Evolutionary conservation across 2,329 filamentous ascomycete genomes (phyloP).

Genomic region (Esteya vermicola): DNA sequence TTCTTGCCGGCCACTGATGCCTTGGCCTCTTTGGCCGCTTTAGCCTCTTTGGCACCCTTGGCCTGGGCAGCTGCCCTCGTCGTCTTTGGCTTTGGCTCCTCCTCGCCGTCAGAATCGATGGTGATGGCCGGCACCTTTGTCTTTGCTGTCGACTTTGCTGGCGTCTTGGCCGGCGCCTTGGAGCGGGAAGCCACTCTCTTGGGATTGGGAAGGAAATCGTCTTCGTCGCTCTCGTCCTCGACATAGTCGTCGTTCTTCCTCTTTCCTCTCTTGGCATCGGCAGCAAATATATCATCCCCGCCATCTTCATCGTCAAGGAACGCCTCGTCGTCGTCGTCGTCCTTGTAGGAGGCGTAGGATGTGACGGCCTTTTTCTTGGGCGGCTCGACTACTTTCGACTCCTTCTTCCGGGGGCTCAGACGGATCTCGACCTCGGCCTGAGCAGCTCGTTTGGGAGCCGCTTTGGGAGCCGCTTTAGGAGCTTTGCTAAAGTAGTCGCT

Average conservation of each 20-base stretch:
- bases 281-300: conserved; percentile 74
- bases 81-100: conserved; percentile 14
- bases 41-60: too few species aligned
- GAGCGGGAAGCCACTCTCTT: conserved; percentile 39
- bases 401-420: conserved; percentile 36
- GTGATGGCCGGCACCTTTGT: conserved; percentile 19
- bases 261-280: conserved; percentile 52
- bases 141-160: too few species aligned
- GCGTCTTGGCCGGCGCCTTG: conserved; percentile 17
- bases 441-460: conserved; percentile 20
- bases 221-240: conserved; percentile 58
- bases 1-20: conserved; percentile 26
- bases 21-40: conserved; percentile 9
- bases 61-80: too few species aligned
- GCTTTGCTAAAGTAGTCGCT: conserved; percentile 42
- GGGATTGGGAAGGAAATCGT: conserved; percentile 47
- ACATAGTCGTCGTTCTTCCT: conserved; percentile 61
- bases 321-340: conserved; percentile 37
- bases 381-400: conserved; percentile 7
- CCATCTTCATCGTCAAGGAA: conserved; percentile 53
- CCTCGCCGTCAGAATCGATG: conserved; percentile 17
- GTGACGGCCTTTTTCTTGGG: conserved; percentile 25
- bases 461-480: conserved; percentile 26
- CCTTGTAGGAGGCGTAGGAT: conserved; percentile 24
- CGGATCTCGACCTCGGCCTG: conserved; percentile 31